Base-by-base conservation (phyloP, 805 yeast genomes). In the Kurtzmaniella cleridarum region DNA sequence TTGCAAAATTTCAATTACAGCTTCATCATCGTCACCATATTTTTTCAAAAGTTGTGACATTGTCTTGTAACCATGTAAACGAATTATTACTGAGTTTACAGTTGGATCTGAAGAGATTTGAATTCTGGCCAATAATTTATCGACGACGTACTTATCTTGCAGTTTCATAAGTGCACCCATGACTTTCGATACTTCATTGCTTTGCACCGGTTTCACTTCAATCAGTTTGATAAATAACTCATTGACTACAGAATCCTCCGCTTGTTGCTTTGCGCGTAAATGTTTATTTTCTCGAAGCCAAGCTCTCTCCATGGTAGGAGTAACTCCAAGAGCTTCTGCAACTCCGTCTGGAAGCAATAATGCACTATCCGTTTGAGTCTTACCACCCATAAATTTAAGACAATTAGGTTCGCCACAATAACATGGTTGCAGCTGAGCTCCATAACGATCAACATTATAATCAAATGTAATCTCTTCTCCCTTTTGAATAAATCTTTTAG, bases 401-500 rank as follows among this genome's bases (percentile, higher is more conserved):
- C 98, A 91, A 60, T 88, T 90, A 23, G 84, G 71, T 47, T 89
- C 95, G 3, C 95, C 96, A 66, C 98, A 91, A 61, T 84, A 85
- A 63, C 98, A 91, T 26, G 85, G 84, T 64, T 93, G 98, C 11
- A 95, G 88, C 42, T 81, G 82, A 2, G 97, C 95, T 24, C 98
- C 98, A 58, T 90, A 91, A 46, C 98, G 71, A 61, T 91, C 98
- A 27, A 93, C 98, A 53, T 91, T 91, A 60, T 91, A 91, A 55
- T 84, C 90, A 59, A 84, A 84, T 1, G 97, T 87, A 48, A 91
- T 78, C 57, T 91, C 98, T 60, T 93, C 98, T 39, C 96, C 96
- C 42, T 60, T 59, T 6, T 47, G 33, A 38, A 91, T 87, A 20
- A 70, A 61, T 46, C 95, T 69, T 49, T 84, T 84, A 36, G 97